Conservation (phyloP, 345 rosid species). For the Triadica sebifera region DNA sequence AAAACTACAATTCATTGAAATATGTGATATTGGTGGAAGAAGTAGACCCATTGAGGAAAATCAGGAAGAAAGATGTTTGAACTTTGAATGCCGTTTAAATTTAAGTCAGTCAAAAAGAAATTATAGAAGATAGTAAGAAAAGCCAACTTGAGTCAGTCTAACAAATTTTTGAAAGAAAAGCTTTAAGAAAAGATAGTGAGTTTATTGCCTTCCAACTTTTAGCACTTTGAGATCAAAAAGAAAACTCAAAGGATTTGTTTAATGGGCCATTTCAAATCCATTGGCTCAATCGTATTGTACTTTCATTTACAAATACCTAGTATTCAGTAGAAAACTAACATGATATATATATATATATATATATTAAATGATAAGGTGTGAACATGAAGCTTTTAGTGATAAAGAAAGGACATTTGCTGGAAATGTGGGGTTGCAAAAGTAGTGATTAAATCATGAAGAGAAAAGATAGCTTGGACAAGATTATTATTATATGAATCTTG, state of each 20-base stretch:
- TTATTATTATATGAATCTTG: slow-evolving; percentile 20
- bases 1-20: slow-evolving; percentile 11
- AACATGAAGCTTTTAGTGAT: slow-evolving; percentile 12
- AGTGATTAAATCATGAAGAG: slow-evolving; percentile 32
- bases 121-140: slow-evolving; percentile 33
- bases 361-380: slow-evolving; percentile 17
- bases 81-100: slow-evolving; percentile 24
- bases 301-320: slow-evolving; percentile 6
- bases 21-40: slow-evolving; percentile 12
- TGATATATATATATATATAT: too few species aligned
- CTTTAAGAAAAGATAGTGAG: slow-evolving; percentile 35
- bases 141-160: slow-evolving; percentile 27
- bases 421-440: slow-evolving; percentile 31
- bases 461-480: slow-evolving; percentile 22
- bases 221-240: slow-evolving; percentile 36
- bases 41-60: slow-evolving; percentile 16
- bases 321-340: background rate
- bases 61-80: slow-evolving; percentile 24
- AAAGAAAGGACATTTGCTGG: slow-evolving; percentile 32
- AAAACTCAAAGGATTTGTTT: slow-evolving; percentile 32
- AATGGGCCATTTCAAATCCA: slow-evolving; percentile 34
- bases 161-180: slow-evolving; percentile 18
- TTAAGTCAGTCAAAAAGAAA: slow-evolving; percentile 54
- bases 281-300: slow-evolving; percentile 7
- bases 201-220: slow-evolving; percentile 31